These are phyloP conservation scores for Pichia sp. DNA, from an alignment of 1,139 yeast species.

Conservation along the genomic window DNA sequence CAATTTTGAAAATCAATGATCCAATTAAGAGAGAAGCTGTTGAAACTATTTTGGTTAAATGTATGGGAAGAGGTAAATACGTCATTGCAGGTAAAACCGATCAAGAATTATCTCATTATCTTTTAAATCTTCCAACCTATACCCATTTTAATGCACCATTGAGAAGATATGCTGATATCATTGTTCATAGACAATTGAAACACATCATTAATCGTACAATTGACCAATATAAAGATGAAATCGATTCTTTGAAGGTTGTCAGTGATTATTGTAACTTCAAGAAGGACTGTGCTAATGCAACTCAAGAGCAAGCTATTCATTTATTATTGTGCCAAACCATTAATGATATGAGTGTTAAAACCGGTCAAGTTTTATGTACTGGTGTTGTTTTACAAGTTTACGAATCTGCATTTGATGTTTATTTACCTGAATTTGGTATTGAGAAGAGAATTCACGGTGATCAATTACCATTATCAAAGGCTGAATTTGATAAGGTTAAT, in stretches of 20 bases:
- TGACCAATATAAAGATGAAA: slow-evolving; percentile 46
- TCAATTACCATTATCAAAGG: slow-evolving; percentile 88
- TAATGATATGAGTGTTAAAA: slow-evolving; percentile 68
- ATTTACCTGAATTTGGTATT: slow-evolving; percentile 92
- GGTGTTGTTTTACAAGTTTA: slow-evolving; percentile 92
- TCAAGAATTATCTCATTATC: slow-evolving; percentile 78
- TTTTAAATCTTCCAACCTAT: slow-evolving; percentile 78
- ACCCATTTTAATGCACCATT: slow-evolving; percentile 95
- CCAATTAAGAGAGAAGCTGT: slow-evolving; percentile 67
- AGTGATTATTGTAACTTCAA: slow-evolving; percentile 95
- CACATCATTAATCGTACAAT: slow-evolving; percentile 46
- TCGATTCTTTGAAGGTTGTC: slow-evolving; percentile 72
- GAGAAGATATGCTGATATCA: slow-evolving; percentile 87
- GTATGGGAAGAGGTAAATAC: slow-evolving; percentile 83
- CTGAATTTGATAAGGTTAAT: slow-evolving; percentile 77
- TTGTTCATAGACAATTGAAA: slow-evolving; percentile 91
- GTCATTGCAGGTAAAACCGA: slow-evolving; percentile 88
- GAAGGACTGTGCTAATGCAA: slow-evolving; percentile 89
- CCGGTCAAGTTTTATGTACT: slow-evolving; percentile 81
- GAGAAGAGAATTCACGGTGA: slow-evolving; percentile 98
- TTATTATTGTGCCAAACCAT: slow-evolving; percentile 81
- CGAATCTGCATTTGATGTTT: slow-evolving; percentile 94
- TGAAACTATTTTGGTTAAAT: slow-evolving; percentile 77
- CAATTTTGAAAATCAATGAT: slow-evolving; percentile 66
- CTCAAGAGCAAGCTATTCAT: slow-evolving; percentile 95